Percentiles rank a stretch among this genome's conserved stretches.
Evolutionary conservation across 305 asterid species (phyloP).

Genomic region (Fraxinus baroniana): DNA sequence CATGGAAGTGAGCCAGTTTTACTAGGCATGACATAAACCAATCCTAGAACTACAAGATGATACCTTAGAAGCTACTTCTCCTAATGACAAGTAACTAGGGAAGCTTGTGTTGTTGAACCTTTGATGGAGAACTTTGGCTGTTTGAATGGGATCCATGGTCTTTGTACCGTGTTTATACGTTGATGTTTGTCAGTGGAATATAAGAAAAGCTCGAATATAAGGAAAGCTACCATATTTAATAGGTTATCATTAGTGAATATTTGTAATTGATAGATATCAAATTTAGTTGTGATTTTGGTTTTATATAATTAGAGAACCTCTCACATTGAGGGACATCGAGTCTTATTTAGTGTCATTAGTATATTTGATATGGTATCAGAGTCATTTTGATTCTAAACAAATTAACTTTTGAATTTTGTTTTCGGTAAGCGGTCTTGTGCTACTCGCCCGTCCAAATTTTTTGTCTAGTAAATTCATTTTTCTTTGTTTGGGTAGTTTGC

Average conservation of each 20-base stretch:
- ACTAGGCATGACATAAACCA: too few species aligned
- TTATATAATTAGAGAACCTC: neutral
- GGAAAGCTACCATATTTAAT: neutral
- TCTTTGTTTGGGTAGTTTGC: neutral
- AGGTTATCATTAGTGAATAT: neutral
- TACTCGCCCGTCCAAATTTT: neutral
- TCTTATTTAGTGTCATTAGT: neutral
- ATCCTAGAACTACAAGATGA: too few species aligned
- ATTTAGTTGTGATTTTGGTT: neutral
- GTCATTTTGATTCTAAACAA: neutral
- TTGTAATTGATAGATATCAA: neutral
- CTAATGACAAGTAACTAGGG: neutral
- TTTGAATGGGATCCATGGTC: neutral
- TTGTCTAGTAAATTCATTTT: neutral
- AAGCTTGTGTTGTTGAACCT: conserved; percentile 6
- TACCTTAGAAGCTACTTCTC: neutral
- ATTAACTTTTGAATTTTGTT: neutral
- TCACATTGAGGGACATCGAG: neutral
- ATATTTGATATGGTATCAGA: neutral
- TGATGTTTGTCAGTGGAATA: neutral
- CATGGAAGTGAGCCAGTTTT: neutral
- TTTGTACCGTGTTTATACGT: neutral
- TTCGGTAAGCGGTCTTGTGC: neutral
- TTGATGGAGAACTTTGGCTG: neutral
- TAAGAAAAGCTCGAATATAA: neutral